Base-by-base conservation (phyloP, 2,329 filamentous ascomycete species). In the Helotiales sp. region DNA sequence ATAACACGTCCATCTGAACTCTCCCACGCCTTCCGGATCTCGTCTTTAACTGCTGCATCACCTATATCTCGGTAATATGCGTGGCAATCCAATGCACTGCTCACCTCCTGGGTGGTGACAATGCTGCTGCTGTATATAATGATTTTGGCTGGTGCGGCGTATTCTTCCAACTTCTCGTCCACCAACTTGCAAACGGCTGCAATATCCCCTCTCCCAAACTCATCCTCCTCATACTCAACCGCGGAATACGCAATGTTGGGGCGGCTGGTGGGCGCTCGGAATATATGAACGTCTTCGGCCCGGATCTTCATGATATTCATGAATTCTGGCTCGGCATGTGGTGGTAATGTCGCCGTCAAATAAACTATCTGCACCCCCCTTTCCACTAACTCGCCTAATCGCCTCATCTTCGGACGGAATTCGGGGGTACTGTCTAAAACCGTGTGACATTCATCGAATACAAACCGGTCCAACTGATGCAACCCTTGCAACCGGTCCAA, bases 121-220 rank as follows among this genome's bases (percentile, higher is more conserved):
- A 58, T 58, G 37, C 17, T 58, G 37, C 30, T 58, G 13, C 30
- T 58, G 22, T 58, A 58, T 58, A 58, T 58, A 58, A 58, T 58
- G 13, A 58, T 58, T 24, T 58, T 58, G 1, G 32, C n/a, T 24
- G 22, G 55, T 43, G 20, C 32, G 20, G 17, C 3, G 32, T 59
- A 58, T 24, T 58, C n/a, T 37, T 58, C 22, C 11, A 57, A 57
- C 15, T 57, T 57, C 28, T 57, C 3, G 1, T 57, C 28, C 10
- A 57, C 17, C n/a, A 57, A 57, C 15, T 10, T 57, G 15, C 15
- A 34, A 57, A 57, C 28, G 8, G 28, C 28, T 28, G 15, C 10
- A 57, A 57, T 57, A 57, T 57, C 52, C 20, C 28, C 52, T 57
- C 17, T 34, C 15, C 10, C 15, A 57, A 57, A 34, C 52, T 57